A percentile compares a stretch with the other conserved stretches of the same genome.
phyloP scores from a whole-genome alignment of 1,139 yeast species.

The Kurtzmaniella quercitrusa region DNA sequence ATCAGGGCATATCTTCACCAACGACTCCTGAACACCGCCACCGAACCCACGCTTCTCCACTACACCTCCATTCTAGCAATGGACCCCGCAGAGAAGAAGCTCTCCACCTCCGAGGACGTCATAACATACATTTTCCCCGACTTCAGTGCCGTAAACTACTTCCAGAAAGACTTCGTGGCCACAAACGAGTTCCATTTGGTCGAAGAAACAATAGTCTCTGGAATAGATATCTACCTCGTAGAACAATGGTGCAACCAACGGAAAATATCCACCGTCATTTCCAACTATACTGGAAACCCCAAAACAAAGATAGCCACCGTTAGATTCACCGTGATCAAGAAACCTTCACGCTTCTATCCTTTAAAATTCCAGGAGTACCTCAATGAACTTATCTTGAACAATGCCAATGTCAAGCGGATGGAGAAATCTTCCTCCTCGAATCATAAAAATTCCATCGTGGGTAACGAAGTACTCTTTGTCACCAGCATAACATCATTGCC shows the following conservation, averaged over 20 bases:
- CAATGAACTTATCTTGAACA: conserved; percentile 57
- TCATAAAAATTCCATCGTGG: conserved; percentile 18
- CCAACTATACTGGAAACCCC: conserved; percentile 81
- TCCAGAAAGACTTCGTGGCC: conserved; percentile 36
- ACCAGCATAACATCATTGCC: conserved; percentile 81
- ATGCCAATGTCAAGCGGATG: conserved; percentile 45
- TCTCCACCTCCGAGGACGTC: conserved; percentile 3
- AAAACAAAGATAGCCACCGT: conserved; percentile 59
- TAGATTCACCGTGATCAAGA: conserved; percentile 54
- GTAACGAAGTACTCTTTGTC: conserved; percentile 54
- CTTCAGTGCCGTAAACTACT: conserved; percentile 47
- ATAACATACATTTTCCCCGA: conserved; percentile 48
- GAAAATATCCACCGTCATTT: conserved; percentile 60
- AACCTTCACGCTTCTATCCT: conserved; percentile 57
- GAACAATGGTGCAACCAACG: conserved; percentile 92
- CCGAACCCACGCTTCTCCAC: too few species aligned
- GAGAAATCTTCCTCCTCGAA: conserved; percentile 12
- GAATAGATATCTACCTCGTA: conserved; percentile 84
- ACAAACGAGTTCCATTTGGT: conserved; percentile 33
- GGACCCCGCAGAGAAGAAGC: neutral
- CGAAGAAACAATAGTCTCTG: conserved; percentile 48
- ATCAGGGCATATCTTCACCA: too few species aligned
- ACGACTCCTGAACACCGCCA: too few species aligned
- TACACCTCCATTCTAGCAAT: too few species aligned
- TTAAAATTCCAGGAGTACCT: conserved; percentile 53